Percentiles rank a stretch among this genome's conserved stretches.
Evolutionary conservation across 768 basidiomycete species (phyloP).

Genomic region (Trametes sanguinea): DNA sequence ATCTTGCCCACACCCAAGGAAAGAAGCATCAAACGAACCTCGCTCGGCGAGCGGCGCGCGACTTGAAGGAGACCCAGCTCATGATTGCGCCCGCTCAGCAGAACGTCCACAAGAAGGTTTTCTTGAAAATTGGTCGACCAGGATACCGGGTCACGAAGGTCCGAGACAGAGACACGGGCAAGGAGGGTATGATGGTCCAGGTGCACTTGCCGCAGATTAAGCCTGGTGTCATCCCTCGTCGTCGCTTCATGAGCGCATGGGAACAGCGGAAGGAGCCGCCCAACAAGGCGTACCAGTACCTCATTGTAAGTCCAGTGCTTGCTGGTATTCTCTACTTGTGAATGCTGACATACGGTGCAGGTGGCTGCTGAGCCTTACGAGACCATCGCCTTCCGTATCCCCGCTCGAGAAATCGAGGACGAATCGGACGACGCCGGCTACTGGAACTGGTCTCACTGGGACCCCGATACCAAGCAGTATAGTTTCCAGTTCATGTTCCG

Average conservation of each 20-base stretch:
- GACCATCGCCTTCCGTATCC: constrained; percentile 98
- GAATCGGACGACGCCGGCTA: constrained; percentile 87
- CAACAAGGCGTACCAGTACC: constrained; percentile 95
- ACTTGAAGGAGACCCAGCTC: constrained; percentile 90
- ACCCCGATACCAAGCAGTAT: constrained; percentile 98
- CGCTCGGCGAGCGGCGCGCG: constrained; percentile 94
- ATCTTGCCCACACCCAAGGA: constrained; percentile 98
- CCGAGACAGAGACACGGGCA: constrained; percentile 83
- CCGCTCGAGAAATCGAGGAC: constrained; percentile 95
- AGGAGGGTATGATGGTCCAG: constrained; percentile 97
- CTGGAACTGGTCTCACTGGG: constrained; percentile 99
- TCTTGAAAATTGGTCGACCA: constrained; percentile 95
- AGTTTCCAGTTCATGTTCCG: constrained; percentile 98
- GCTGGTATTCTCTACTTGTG: not conserved
- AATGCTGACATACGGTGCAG: constrained; percentile 48
- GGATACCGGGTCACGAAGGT: constrained; percentile 98
- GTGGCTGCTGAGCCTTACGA: constrained; percentile 99
- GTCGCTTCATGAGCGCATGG: constrained; percentile 97
- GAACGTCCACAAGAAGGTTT: constrained; percentile 86
- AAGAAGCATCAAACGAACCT: constrained; percentile 99
- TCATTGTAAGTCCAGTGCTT: constrained; percentile 68
- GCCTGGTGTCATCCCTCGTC: constrained; percentile 75
- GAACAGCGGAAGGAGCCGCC: constrained; percentile 95
- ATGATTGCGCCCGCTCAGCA: constrained; percentile 85
- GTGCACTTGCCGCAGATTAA: constrained; percentile 96